A percentile compares a stretch with the other conserved stretches of the same genome.
Evolutionary conservation across 139 green algal species (phyloP).

Genomic region (Tetratostichococcus sp.): DNA sequence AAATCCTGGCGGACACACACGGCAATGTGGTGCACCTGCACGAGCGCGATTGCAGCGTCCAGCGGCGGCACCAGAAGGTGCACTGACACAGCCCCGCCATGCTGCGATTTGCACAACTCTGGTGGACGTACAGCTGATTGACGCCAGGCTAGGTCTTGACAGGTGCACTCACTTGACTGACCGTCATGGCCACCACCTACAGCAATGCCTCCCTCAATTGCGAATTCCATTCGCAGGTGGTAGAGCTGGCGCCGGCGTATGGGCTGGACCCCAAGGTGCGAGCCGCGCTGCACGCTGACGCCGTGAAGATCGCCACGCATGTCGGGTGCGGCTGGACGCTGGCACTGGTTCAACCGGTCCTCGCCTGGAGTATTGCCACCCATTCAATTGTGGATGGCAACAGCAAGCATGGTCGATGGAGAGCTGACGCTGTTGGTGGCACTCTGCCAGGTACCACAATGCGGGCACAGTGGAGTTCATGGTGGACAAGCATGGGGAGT

Average conservation of each 20-base stretch:
- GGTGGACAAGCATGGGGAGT: slow-evolving; percentile 82
- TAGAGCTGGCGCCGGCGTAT: slow-evolving; percentile 82
- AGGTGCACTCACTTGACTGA: no score
- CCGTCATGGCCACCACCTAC: no score
- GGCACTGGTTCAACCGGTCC: no score
- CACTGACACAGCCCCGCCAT: no score
- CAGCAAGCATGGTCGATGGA: no score
- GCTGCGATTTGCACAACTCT: no score
- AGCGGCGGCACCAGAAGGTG: slow-evolving; percentile 96
- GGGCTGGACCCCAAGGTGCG: slow-evolving; percentile 45
- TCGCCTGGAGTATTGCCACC: no score
- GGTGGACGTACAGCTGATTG: no score
- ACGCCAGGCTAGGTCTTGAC: no score
- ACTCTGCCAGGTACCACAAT: slow-evolving; percentile 71
- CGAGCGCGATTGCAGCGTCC: slow-evolving; percentile 95
- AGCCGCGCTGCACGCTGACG: slow-evolving; percentile 57
- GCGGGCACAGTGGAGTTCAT: slow-evolving; percentile 98
- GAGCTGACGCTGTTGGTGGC: no score
- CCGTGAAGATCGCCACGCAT: slow-evolving; percentile 70
- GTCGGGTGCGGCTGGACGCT: slow-evolving; percentile 81
- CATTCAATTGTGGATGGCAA: no score
- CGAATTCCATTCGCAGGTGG: slow-evolving; percentile 69
- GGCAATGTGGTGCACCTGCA: slow-evolving; percentile 95
- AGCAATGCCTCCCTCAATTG: no score
- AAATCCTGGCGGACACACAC: slow-evolving; percentile 90